A percentile compares a stretch with the other conserved stretches of the same genome.
Evolutionary conservation across 1,139 yeast genomes (phyloP).

Genomic region (Candida sp.): DNA sequence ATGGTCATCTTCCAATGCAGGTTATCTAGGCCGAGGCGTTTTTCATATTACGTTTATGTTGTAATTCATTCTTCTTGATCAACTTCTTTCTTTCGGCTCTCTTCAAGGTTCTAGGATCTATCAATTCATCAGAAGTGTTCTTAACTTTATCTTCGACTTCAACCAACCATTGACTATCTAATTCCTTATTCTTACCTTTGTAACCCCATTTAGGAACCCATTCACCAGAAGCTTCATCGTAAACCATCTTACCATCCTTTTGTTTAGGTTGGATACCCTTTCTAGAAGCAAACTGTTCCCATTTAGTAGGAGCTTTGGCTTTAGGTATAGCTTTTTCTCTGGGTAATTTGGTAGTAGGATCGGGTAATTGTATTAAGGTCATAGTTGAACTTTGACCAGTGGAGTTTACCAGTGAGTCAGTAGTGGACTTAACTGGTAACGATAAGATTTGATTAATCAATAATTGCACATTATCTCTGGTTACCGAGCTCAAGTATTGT

Average conservation of each 20-base stretch:
- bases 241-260: slow-evolving; percentile 87
- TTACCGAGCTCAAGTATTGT: slow-evolving; percentile 57
- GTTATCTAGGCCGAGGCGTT: slow-evolving; percentile 15
- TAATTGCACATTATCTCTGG: slow-evolving; percentile 92
- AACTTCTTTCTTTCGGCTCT: slow-evolving; percentile 84
- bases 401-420: slow-evolving; percentile 62
- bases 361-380: slow-evolving; percentile 84
- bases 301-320: slow-evolving; percentile 86
- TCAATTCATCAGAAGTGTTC: slow-evolving; percentile 64
- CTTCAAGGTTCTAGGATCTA: slow-evolving; percentile 80
- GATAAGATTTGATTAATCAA: slow-evolving; percentile 87
- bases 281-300: slow-evolving; percentile 96
- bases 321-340: slow-evolving; percentile 96
- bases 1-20: neutral
- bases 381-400: slow-evolving; percentile 70
- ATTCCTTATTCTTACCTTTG: slow-evolving; percentile 84
- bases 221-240: slow-evolving; percentile 83
- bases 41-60: slow-evolving; percentile 78
- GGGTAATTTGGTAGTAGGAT: slow-evolving; percentile 78
- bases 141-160: slow-evolving; percentile 80
- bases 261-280: slow-evolving; percentile 93
- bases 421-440: slow-evolving; percentile 81
- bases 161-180: slow-evolving; percentile 93
- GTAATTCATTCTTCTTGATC: slow-evolving; percentile 81
- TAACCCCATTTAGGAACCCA: slow-evolving; percentile 99